A percentile compares a stretch with the other conserved stretches of the same genome.
Conservation (phyloP, 305 asterid genomes). For the Rubia tinctorum region DNA sequence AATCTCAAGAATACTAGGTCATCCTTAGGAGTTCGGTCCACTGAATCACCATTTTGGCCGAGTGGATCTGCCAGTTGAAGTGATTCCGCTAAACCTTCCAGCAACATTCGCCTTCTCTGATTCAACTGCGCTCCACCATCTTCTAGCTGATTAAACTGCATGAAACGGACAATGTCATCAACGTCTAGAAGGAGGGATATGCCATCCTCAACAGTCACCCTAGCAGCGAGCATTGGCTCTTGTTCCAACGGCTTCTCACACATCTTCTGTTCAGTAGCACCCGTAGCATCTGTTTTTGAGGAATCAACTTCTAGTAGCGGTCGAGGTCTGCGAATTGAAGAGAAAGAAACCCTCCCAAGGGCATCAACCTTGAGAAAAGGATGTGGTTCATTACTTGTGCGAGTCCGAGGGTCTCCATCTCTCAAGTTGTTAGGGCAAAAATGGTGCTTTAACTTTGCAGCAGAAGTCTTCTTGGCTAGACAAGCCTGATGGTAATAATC, state of each 20-base stretch:
- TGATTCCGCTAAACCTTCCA: conserved; percentile 91
- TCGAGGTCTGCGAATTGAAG: conserved; percentile 91
- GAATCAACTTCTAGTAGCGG: conserved; percentile 95
- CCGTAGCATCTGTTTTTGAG: conserved; percentile 46
- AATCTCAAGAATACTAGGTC: conserved; percentile 80
- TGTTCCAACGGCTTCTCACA: conserved; percentile 81
- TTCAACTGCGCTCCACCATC: conserved; percentile 73
- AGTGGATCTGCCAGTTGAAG: conserved; percentile 96
- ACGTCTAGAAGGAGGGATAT: conserved; percentile 77
- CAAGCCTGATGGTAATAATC: conserved; percentile 96
- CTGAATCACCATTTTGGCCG: conserved; percentile 56
- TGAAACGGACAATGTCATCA: conserved; percentile 86
- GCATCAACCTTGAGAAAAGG: conserved; percentile 97
- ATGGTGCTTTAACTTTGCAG: conserved; percentile 79
- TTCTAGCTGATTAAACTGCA: conserved; percentile 65
- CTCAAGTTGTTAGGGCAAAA: conserved; percentile 73
- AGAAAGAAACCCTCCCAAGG: conserved; percentile 84
- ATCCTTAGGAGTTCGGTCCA: conserved; percentile 64
- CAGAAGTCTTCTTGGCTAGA: conserved; percentile 65
- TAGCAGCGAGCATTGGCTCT: conserved; percentile 97
- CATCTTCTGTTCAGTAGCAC: conserved; percentile 46
- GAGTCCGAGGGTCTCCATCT: conserved; percentile 62
- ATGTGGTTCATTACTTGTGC: conserved; percentile 75
- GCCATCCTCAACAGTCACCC: conserved; percentile 84
- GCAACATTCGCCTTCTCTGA: conserved; percentile 68